Evolutionary conservation across 306 rosid genomes (phyloP).

Genomic region (Trifolium pratense): DNA sequence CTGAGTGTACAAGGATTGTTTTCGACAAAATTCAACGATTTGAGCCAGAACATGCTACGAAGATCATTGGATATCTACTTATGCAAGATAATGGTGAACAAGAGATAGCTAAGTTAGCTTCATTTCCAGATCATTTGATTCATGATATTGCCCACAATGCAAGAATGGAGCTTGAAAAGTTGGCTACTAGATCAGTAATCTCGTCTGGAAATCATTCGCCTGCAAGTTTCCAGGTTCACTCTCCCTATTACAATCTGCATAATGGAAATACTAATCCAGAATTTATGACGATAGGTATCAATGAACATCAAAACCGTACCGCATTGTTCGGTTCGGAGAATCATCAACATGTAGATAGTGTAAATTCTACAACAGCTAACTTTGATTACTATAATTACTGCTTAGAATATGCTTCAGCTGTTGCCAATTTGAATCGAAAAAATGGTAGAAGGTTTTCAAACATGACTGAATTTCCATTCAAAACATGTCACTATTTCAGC

Average conservation of each 20-base stretch:
- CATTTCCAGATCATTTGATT: constrained; percentile 57
- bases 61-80: constrained; percentile 69
- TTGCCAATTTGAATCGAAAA: constrained; percentile 42
- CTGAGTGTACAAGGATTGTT: constrained; percentile 58
- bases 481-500: constrained; percentile 72
- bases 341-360: constrained; percentile 46
- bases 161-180: constrained; percentile 53
- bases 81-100: constrained; percentile 59
- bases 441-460: constrained; percentile 45
- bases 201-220: constrained; percentile 39
- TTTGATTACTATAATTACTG: constrained; percentile 43
- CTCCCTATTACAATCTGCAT: constrained; percentile 55
- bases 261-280: constrained; percentile 43
- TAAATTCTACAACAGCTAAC: constrained; percentile 39
- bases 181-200: constrained; percentile 36
- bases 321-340: constrained; percentile 55
- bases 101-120: constrained; percentile 59
- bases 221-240: constrained; percentile 35
- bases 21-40: constrained; percentile 54
- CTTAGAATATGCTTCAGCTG: constrained; percentile 40
- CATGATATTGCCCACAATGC: constrained; percentile 50
- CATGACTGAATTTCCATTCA: constrained; percentile 53
- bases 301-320: constrained; percentile 52
- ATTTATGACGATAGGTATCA: constrained; percentile 31
- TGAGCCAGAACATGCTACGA: constrained; percentile 63